These are phyloP conservation scores for Moesziomyces globuligerus DNA, from an alignment of 1,284 basidiomycete genomes.

Conservation along the genomic window DNA sequence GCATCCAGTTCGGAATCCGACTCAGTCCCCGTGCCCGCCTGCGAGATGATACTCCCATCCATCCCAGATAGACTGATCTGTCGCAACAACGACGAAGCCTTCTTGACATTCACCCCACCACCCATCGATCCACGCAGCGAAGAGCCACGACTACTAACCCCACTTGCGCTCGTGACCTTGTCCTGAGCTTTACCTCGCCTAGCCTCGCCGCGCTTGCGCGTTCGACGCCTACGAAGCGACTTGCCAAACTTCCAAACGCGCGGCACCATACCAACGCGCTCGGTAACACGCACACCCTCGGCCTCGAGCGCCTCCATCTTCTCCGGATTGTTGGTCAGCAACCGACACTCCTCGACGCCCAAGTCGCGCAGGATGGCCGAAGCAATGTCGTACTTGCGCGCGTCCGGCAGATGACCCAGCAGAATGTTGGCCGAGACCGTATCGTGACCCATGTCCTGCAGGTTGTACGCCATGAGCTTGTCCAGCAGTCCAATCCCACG, in stretches of 20 bases:
- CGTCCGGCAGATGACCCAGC: constrained; percentile 93
- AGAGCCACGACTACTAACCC: background rate
- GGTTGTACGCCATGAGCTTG: constrained; percentile 96
- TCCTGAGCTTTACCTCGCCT: too few relatives aligned
- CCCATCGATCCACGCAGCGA: background rate
- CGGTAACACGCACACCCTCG: constrained; percentile 82
- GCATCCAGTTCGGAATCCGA: constrained; percentile 14
- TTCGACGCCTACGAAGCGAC: constrained; percentile 17
- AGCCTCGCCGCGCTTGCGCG: constrained; percentile 7
- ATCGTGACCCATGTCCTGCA: constrained; percentile 97
- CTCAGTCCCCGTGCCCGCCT: constrained; percentile 22
- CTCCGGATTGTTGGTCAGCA: constrained; percentile 97
- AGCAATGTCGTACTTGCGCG: constrained; percentile 91
- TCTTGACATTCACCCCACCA: background rate
- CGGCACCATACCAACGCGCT: constrained; percentile 94
- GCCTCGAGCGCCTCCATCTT: constrained; percentile 87
- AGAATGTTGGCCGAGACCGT: constrained; percentile 96
- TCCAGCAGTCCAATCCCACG: constrained; percentile 95
- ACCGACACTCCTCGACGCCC: constrained; percentile 76
- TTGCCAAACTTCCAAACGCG: constrained; percentile 77
- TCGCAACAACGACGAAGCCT: constrained; percentile 19
- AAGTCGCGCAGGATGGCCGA: constrained; percentile 89
- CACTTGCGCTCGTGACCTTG: background rate
- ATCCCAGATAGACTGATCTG: constrained; percentile 19
- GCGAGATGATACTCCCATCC: constrained; percentile 40